Evolutionary conservation across 345 rosid genomes (phyloP).

Genomic region (Triadica sebifera): DNA sequence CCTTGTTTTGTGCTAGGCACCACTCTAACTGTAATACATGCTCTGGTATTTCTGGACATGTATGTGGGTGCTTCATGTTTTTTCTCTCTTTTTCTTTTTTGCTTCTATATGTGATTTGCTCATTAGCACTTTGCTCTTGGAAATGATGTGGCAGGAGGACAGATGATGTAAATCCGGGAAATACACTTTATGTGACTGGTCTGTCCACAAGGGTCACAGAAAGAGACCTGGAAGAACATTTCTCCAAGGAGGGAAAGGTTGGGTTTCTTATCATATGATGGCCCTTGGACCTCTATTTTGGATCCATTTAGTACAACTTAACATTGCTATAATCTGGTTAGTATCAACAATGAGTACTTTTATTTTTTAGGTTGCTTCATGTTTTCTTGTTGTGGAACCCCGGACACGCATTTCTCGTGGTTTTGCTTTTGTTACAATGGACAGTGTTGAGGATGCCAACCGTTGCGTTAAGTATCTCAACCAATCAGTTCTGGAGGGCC

Average conservation of each 20-base stretch:
- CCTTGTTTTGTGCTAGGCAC: constrained; percentile 17
- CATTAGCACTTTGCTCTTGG: background rate
- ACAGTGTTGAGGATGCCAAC: constrained; percentile 65
- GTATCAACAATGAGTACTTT: background rate
- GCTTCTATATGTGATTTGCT: background rate
- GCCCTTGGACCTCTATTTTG: background rate
- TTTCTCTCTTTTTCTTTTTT: background rate
- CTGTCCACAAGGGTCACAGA: constrained; percentile 89
- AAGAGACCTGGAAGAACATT: constrained; percentile 86
- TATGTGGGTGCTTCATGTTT: constrained; percentile 13
- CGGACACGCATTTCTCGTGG: constrained; percentile 94
- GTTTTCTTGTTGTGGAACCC: constrained; percentile 94
- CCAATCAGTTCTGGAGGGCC: constrained; percentile 93
- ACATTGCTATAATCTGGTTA: background rate
- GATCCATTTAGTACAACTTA: constrained; percentile 1
- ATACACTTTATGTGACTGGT: constrained; percentile 92
- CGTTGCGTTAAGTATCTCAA: constrained; percentile 93
- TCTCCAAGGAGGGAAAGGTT: constrained; percentile 98
- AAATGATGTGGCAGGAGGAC: constrained; percentile 48
- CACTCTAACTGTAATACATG: background rate
- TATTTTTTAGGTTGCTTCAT: constrained; percentile 66
- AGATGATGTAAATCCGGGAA: constrained; percentile 60
- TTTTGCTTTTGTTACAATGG: constrained; percentile 95
- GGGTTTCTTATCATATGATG: background rate
- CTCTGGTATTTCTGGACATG: background rate